These are phyloP conservation scores for Orbilia quercus DNA, from an alignment of 2,329 filamentous ascomycete species.

Conservation along the genomic window DNA sequence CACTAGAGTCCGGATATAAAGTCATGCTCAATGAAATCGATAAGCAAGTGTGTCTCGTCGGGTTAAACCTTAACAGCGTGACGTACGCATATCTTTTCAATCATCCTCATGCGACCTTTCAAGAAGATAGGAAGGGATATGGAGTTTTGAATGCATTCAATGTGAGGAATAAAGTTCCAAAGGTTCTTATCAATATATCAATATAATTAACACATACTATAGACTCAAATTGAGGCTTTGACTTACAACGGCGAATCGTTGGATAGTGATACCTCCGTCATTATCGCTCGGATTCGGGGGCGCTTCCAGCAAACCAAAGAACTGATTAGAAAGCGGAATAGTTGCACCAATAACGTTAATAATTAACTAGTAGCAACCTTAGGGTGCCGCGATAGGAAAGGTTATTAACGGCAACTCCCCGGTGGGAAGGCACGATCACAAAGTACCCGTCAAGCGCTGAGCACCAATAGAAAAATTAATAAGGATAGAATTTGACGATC, in stretches of 20 bases:
- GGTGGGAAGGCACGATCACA: too few relatives aligned
- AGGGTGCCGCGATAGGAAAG: background rate
- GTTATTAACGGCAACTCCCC: too few relatives aligned
- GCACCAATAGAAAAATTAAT: too few relatives aligned
- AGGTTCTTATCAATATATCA: background rate
- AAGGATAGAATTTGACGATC: too few relatives aligned
- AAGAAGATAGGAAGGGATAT: background rate
- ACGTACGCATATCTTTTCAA: slow-evolving; percentile 1
- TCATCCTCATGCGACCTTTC: background rate
- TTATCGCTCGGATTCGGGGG: background rate
- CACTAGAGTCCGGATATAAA: background rate
- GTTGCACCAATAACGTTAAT: background rate
- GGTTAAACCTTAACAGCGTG: background rate
- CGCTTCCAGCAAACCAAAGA: background rate
- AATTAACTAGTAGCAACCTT: background rate
- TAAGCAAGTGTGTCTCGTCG: background rate
- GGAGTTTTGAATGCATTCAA: slow-evolving; percentile 13
- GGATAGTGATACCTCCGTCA: background rate
- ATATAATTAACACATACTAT: background rate
- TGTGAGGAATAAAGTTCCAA: background rate
- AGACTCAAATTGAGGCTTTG: background rate
- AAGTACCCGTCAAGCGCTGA: too few relatives aligned
- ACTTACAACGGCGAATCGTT: slow-evolving; percentile 7
- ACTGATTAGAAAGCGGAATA: background rate
- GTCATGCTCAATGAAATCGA: background rate